Conservation (phyloP, 768 basidiomycete species). For the Lactarius quietus region DNA sequence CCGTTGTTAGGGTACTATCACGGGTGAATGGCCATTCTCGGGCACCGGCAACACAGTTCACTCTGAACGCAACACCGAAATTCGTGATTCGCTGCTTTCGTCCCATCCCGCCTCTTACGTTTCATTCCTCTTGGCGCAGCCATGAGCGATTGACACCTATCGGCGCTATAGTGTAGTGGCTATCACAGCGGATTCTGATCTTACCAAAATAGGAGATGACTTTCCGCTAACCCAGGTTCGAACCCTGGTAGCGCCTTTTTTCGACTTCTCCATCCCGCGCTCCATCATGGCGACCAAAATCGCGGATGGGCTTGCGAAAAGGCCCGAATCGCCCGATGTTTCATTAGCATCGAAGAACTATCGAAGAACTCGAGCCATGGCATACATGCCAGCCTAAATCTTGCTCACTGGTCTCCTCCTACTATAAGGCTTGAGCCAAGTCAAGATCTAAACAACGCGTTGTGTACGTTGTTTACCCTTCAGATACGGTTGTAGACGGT, state of each 20-base stretch:
- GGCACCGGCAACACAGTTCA: not conserved
- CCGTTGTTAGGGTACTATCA: not conserved
- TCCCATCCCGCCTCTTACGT: too few relatives aligned
- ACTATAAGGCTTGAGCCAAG: conserved; percentile 32
- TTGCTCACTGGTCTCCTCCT: not conserved
- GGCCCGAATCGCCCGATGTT: too few relatives aligned
- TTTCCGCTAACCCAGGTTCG: conserved; percentile 47
- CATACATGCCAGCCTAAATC: too few relatives aligned
- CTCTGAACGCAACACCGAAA: too few relatives aligned
- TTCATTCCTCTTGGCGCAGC: not conserved
- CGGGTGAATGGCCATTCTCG: not conserved
- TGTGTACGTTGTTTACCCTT: too few relatives aligned
- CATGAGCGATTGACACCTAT: fast-evolving
- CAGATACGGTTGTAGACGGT: too few relatives aligned
- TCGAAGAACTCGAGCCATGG: too few relatives aligned
- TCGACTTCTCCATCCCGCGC: not conserved
- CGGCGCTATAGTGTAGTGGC: conserved; percentile 41
- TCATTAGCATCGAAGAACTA: too few relatives aligned
- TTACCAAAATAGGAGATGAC: too few relatives aligned
- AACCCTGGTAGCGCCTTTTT: conserved; percentile 43
- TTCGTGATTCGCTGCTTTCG: too few relatives aligned
- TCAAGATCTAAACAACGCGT: conserved; percentile 31
- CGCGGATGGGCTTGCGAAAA: too few relatives aligned
- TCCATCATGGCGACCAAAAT: too few relatives aligned
- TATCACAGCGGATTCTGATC: conserved; percentile 43